A percentile compares a stretch with the other conserved stretches of the same genome.
These are phyloP conservation scores for Kandelia obovata DNA, from an alignment of 345 rosid species.

Conservation along the genomic window DNA sequence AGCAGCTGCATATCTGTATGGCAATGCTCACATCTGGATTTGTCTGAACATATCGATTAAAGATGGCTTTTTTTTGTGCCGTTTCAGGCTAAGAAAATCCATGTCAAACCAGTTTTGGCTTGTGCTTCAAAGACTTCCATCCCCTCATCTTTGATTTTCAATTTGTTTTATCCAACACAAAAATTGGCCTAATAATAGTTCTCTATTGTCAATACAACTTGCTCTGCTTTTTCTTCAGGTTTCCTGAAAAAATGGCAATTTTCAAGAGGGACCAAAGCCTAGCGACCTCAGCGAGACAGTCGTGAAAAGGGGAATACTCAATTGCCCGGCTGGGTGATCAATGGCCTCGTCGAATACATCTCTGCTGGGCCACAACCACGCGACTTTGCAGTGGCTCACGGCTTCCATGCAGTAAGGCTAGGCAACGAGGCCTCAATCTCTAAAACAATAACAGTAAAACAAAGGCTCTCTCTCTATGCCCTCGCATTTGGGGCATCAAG, in stretches of 20 bases:
- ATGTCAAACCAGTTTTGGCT: too few species aligned
- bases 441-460: slow-evolving; percentile 54
- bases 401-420: slow-evolving; percentile 86
- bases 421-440: slow-evolving; percentile 92
- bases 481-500: slow-evolving; percentile 92
- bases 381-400: slow-evolving; percentile 77
- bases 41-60: too few species aligned
- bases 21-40: slow-evolving; percentile 25
- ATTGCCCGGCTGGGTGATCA: slow-evolving; percentile 76
- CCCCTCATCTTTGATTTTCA: too few species aligned
- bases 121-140: too few species aligned
- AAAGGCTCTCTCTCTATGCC: slow-evolving; percentile 58
- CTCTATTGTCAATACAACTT: too few species aligned
- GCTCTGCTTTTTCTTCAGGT: slow-evolving; percentile 34
- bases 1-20: slow-evolving; percentile 48
- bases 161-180: too few species aligned
- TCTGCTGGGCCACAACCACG: slow-evolving; percentile 94
- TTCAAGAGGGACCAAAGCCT: slow-evolving; percentile 61
- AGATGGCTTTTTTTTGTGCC: too few species aligned
- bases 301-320: slow-evolving; percentile 42
- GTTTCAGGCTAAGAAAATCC: too few species aligned
- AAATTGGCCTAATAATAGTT: too few species aligned
- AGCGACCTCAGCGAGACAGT: slow-evolving; percentile 67
- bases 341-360: slow-evolving; percentile 82
- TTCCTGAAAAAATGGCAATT: slow-evolving; percentile 76